phyloP scores from a whole-genome alignment of 1,284 basidiomycete genomes.

The Microbotryum lychnidis-dioicae region DNA sequence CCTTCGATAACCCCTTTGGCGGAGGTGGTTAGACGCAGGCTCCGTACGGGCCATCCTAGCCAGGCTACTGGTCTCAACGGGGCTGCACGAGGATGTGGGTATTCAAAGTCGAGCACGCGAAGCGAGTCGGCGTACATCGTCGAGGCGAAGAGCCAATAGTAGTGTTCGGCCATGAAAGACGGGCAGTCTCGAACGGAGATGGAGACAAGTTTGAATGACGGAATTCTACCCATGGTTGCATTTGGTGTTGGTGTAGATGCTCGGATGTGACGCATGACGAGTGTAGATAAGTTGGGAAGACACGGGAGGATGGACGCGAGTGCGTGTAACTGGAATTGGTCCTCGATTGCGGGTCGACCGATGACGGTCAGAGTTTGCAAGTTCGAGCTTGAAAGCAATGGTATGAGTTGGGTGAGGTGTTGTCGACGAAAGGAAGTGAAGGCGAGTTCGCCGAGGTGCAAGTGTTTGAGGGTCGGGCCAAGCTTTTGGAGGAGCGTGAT shows the following conservation, averaged over 20 bases:
- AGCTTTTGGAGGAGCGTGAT: neutral
- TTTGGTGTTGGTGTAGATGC: neutral
- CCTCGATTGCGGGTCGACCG: neutral
- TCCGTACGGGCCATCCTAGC: constrained; percentile 5
- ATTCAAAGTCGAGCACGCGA: constrained; percentile 11
- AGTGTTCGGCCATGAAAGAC: constrained; percentile 2
- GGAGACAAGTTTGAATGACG: neutral
- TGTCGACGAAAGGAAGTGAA: constrained; percentile 11
- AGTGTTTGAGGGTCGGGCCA: neutral
- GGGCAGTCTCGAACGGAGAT: constrained; percentile 5
- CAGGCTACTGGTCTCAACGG: constrained; percentile 13
- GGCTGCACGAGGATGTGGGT: neutral
- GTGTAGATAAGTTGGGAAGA: constrained; percentile 1
- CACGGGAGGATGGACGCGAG: constrained; percentile 11
- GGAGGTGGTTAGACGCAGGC: neutral
- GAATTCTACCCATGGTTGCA: constrained; percentile 1
- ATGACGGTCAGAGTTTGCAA: constrained; percentile 6
- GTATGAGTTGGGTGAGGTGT: neutral
- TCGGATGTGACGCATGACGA: constrained; percentile 11
- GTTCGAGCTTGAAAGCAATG: neutral
- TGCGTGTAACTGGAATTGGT: constrained; percentile 14
- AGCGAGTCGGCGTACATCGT: constrained; percentile 21
- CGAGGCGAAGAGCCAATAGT: constrained; percentile 19
- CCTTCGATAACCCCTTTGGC: neutral
- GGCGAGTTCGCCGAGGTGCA: neutral